Conservation (phyloP, 176 grass and related monocot species). For the Eleusine coracana region DNA sequence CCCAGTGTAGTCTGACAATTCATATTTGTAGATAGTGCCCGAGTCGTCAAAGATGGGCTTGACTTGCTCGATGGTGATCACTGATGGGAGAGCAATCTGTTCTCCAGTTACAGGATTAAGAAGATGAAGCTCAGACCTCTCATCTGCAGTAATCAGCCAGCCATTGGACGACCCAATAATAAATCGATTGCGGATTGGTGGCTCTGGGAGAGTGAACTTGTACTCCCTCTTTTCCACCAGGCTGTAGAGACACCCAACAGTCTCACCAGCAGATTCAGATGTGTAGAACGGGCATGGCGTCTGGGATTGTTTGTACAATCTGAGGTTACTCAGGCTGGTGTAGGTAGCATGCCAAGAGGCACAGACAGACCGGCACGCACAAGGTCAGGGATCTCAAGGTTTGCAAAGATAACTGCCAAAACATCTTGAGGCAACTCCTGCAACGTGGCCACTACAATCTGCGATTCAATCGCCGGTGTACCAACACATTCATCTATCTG, state of each 20-base stretch:
- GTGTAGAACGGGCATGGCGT: not conserved
- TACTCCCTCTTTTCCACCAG: not conserved
- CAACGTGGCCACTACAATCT: not conserved
- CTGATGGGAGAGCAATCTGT: not conserved
- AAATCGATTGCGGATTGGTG: not conserved
- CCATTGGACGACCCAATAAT: not conserved
- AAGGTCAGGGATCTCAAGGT: conserved; percentile 28
- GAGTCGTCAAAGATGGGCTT: not conserved
- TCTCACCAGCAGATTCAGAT: not conserved
- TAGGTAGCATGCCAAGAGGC: not conserved
- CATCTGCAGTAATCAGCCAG: not conserved
- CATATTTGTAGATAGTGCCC: not conserved
- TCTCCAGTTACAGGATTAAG: not conserved
- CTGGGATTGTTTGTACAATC: not conserved
- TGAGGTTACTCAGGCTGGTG: not conserved
- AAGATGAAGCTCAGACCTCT: not conserved
- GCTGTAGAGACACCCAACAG: not conserved
- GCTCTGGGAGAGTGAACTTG: not conserved
- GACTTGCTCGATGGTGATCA: not conserved
- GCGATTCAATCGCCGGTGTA: not conserved
- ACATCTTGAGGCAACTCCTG: conserved; percentile 6
- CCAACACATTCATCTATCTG: not conserved
- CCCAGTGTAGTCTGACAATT: not conserved
- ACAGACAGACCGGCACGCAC: not conserved
- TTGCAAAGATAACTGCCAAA: not conserved